Base-by-base conservation (phyloP, 1,284 basidiomycete genomes). In the Amylostereum areolatum region DNA sequence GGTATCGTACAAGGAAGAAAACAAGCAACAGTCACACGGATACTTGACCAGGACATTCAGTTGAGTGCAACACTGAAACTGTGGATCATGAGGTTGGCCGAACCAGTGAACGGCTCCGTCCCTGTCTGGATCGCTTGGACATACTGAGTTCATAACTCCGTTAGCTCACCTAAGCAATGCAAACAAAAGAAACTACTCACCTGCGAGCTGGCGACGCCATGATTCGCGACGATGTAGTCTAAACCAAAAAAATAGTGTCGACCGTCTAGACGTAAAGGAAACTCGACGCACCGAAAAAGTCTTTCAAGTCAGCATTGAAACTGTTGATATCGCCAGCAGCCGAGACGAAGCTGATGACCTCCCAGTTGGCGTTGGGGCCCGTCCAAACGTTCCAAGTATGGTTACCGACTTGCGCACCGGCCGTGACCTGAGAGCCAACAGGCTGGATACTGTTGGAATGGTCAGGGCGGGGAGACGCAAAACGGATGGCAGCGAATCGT, bases 361-460 rank as follows among this genome's bases (percentile, higher is more conserved):
- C 59, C 79, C 78, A 80, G 64, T 76, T 77, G 33, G 66, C 47
- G 59, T 79, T 80, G 4, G 77, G 73, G 30, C 78, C 78, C 46
- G 62, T 68, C 78, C 79, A 81, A 35, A 81, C 65, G 55, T 75
- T 72, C 80, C 79, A 83, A 3, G 67, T 71, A 57, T 78, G 66
- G 32, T 75, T 76, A 5, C 70, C 78, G 25, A 81, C 55, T 12
- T 57, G 57, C 35, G 74, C 67, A 25, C 63, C 71, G 6, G 70
- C 70, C 2, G 62, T 63, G 45, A 73, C 69, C 53, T 73, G 72
- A 28, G 73, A 74, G 41, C 80, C 79, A 27, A 81, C 72, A 39
- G 79, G 80, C 54, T 77, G 72, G 47, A 80, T 76, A 24, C 78
- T 78, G 45, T 3, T 29, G 32, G 25, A 5, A 24, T 33, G 5